Base-by-base conservation (phyloP, 2,329 filamentous ascomycete species). In the Rhynchosporium secalis region DNA sequence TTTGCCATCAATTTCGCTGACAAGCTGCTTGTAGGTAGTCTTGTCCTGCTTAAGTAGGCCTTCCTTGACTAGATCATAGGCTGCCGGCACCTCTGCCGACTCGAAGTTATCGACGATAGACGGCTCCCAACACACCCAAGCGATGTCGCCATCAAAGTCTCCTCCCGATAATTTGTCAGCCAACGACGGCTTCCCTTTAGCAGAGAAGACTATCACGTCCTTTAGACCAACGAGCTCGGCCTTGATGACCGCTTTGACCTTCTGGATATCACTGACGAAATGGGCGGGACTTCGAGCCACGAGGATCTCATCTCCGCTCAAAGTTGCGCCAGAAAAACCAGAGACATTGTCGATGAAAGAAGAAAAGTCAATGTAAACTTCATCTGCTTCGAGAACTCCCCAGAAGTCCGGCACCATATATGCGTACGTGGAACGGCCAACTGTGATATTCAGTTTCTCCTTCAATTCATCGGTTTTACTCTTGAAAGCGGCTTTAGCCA, bases 131-230 rank as follows among this genome's bases (percentile, higher is more conserved):
- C 88, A 91, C 0, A 91, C 76, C 89, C 89, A 93, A 4, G 89
- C 84, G n/a, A 78, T 81, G 65, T 95, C 91, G 0, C 91, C 91
- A 67, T 94, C 90, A 65, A 92, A 94, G 70, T 94, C 91, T 0
- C 91, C 91, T 0, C 91, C 91, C 1, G 89, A 91, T 0, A 94
- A 78, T 69, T 87, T 86, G 8, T 85, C 83, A 0, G 90, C 91
- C 0, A 92, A 79, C 0, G 90, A 84, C 0, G 76, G 77, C 31
- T 80, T 72, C 0, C 89, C 89, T 63, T 81, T 83, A 0, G 78
- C 79, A 0, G 90, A 80, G 67, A 98, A 97, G 0, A 97, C 82
- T 13, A 95, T 80, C 1, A 96, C 86, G 68, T 97, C 89, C 64
- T 89, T 89, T 0, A 96, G 75, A 2, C 84, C 83, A 3, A 86